A percentile compares a stretch with the other conserved stretches of the same genome.
Conservation (phyloP, 1,284 basidiomycete genomes). For the Microbotryum lychnidis-dioicae region DNA sequence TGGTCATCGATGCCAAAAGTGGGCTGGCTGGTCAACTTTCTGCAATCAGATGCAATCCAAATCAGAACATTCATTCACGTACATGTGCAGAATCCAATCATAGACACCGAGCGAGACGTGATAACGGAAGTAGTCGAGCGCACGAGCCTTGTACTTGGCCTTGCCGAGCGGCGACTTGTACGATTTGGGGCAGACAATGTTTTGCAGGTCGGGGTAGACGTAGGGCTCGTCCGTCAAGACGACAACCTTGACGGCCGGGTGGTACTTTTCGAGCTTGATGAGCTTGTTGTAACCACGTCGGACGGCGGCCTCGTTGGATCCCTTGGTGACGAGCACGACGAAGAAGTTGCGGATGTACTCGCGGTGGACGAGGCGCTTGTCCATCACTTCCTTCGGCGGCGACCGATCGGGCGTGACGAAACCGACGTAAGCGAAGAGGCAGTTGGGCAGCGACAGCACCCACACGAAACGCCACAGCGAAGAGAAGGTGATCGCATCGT, state of each 20-base stretch:
- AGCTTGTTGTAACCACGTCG: conserved; percentile 42
- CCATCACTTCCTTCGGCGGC: conserved; percentile 36
- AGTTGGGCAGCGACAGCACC: conserved; percentile 41
- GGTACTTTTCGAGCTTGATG: conserved; percentile 42
- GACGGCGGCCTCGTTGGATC: conserved; percentile 42
- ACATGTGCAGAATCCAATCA: conserved; percentile 44
- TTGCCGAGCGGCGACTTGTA: conserved; percentile 42
- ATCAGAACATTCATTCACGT: background rate
- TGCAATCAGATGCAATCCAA: background rate
- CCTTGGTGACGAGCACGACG: conserved; percentile 43
- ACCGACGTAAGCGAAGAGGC: conserved; percentile 41
- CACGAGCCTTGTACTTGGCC: conserved; percentile 44
- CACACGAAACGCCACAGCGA: conserved; percentile 42
- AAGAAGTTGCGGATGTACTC: conserved; percentile 43
- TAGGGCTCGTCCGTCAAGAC: conserved; percentile 44
- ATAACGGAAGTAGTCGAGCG: conserved; percentile 43
- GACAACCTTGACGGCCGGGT: conserved; percentile 42
- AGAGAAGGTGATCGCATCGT: conserved; percentile 40
- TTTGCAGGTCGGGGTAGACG: conserved; percentile 43
- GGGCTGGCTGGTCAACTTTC: background rate
- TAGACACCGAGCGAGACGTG: conserved; percentile 42
- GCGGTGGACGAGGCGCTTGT: conserved; percentile 40
- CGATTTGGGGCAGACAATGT: conserved; percentile 43
- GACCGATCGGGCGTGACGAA: conserved; percentile 41
- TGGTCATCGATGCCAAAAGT: background rate